Conservation (phyloP, 768 basidiomycete genomes). For the Pleurotus ostreatus region DNA sequence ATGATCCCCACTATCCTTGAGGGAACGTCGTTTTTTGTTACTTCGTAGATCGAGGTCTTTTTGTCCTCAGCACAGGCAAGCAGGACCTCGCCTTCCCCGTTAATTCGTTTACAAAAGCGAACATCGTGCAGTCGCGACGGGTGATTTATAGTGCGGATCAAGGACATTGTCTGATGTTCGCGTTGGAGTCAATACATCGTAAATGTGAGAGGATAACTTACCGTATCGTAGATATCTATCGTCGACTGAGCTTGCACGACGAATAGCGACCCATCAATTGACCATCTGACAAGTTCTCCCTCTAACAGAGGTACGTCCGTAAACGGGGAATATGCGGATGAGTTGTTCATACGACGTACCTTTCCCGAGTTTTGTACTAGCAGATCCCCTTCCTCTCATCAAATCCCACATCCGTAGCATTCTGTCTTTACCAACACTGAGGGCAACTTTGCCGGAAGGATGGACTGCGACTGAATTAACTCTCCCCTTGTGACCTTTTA, state of each 20-base stretch:
- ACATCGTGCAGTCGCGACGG: slow-evolving; percentile 83
- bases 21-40: slow-evolving; percentile 40
- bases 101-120: slow-evolving; percentile 63
- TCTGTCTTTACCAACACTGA: slow-evolving; percentile 88
- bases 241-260: slow-evolving; percentile 72
- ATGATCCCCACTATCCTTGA: slow-evolving; percentile 68
- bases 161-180: slow-evolving; percentile 64
- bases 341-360: slow-evolving; percentile 40
- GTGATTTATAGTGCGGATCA: slow-evolving; percentile 70
- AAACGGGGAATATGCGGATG: not conserved
- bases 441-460: slow-evolving; percentile 85
- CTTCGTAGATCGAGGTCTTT: slow-evolving; percentile 73
- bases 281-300: slow-evolving; percentile 92
- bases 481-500: slow-evolving; percentile 92
- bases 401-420: slow-evolving; percentile 98
- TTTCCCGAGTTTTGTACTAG: slow-evolving; percentile 85
- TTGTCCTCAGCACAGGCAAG: slow-evolving; percentile 90
- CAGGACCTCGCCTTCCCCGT: slow-evolving; percentile 61
- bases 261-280: slow-evolving; percentile 70
- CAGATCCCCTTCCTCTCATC: slow-evolving; percentile 88
- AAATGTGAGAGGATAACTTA: slow-evolving; percentile 24
- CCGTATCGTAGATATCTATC: slow-evolving; percentile 82
- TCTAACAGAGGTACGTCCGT: slow-evolving; percentile 40
- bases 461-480: slow-evolving; percentile 91
- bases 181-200: not conserved